These are phyloP conservation scores for Asterella californica DNA, from an alignment of 225 moss, liverwort and hornwort genomes.

Conservation along the genomic window DNA sequence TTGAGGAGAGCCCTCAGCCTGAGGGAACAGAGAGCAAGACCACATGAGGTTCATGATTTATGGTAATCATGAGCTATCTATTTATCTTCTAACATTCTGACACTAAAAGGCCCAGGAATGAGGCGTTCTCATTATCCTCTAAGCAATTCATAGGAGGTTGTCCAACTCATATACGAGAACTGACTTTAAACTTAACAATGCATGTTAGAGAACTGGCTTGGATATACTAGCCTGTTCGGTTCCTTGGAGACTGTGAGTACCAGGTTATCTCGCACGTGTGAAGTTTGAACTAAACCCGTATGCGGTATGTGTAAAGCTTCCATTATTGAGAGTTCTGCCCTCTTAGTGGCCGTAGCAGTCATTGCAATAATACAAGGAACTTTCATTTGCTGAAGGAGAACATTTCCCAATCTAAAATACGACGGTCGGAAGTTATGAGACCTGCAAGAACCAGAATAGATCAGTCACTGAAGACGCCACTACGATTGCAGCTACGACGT, in stretches of 20 bases:
- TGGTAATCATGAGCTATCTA: too few relatives aligned
- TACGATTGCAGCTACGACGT: too few relatives aligned
- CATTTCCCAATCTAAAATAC: constrained; percentile 76
- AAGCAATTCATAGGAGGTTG: background rate
- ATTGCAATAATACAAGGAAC: constrained; percentile 77
- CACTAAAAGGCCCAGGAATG: background rate
- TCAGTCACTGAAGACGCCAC: too few relatives aligned
- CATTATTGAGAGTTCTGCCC: constrained; percentile 66
- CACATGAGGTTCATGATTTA: background rate
- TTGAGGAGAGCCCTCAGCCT: constrained; percentile 68
- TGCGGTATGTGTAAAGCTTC: constrained; percentile 58
- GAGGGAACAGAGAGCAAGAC: background rate
- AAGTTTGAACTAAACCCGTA: constrained; percentile 61
- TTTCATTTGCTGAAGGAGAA: constrained; percentile 63
- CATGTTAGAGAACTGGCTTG: background rate
- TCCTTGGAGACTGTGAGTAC: constrained; percentile 66
- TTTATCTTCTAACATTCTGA: background rate
- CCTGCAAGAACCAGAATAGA: constrained; percentile 42
- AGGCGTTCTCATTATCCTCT: background rate
- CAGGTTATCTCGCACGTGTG: constrained; percentile 65
- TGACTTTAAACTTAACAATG: background rate
- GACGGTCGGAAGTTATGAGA: constrained; percentile 98
- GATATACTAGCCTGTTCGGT: constrained; percentile 53
- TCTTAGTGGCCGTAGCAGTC: constrained; percentile 91
- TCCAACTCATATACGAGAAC: background rate